Evolutionary conservation across 306 rosid genomes (phyloP), one percentile per base, ranked within the genome.

Genomic region (Prunus padus): DNA sequence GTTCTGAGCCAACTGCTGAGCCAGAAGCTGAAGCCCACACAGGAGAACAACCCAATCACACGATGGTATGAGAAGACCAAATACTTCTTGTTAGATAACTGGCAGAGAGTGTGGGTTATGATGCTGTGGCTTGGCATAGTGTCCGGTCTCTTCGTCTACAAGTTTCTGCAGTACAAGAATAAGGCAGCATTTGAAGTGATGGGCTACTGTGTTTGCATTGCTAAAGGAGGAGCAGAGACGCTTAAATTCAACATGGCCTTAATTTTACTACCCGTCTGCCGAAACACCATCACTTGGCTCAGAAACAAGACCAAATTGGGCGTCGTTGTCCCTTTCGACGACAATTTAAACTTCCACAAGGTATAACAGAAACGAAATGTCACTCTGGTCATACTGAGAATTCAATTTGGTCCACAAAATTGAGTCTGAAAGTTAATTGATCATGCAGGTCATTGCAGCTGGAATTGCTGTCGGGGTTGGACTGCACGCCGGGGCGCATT

Each of bases 241-340:
- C 89, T 88, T 26, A 88, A 88, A 45, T 83, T 88, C 80, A 88
- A 88, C 82, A 88, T 83, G 92, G 92, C 92, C 14, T 62, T 88
- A 11, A 86, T 88, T 57, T 23, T 88, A 19, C 65, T 88, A 16
- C 92, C 92, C 0, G 92, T 88, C 37, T 88, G 92, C 69, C 89
- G 92, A 15, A 88, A 88, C 82, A 86, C 92, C 64, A 88, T 88
- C 65, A 88, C 92, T 20, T 88, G 92, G 92, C 92, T 88, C 42
- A 76, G 92, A 33, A 88, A 88, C 84, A 85, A 79, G 74, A 88
- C 92, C 77, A 85, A 83, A 52, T 49, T 85, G 22, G 86, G 89
- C 12, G 71, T 51, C 5, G 84, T 47, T 6, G 89, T 88, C 16
- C 89, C 92, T 5, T 88, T 88, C 10, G 89, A 88, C 16, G 92